Evolutionary conservation across 768 basidiomycete species (phyloP).

Genomic region (Rhodotorula babjevae): DNA sequence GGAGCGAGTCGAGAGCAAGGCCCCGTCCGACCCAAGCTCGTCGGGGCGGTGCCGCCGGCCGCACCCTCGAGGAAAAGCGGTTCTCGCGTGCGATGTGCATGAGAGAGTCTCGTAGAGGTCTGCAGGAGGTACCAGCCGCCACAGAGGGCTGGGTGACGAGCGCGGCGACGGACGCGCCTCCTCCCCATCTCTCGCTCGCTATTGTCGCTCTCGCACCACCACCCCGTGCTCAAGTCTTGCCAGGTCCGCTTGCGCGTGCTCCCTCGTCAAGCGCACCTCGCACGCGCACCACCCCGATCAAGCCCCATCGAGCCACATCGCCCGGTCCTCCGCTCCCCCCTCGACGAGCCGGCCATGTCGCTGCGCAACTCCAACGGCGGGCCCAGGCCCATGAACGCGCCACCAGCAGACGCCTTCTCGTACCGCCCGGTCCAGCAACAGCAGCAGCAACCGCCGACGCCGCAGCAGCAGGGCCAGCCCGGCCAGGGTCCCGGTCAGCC

Average conservation of each 20-base stretch:
- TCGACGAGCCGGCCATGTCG: slow-evolving; percentile 5
- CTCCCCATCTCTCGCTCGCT: too few relatives aligned
- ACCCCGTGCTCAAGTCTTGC: neutral
- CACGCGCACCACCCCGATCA: too few relatives aligned
- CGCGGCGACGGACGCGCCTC: too few relatives aligned
- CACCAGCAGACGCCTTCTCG: neutral
- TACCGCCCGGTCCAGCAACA: neutral
- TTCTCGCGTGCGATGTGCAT: too few relatives aligned
- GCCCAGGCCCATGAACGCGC: slow-evolving; percentile 7
- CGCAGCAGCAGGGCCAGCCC: neutral
- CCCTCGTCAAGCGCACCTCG: too few relatives aligned
- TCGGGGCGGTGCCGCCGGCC: neutral
- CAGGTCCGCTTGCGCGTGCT: too few relatives aligned
- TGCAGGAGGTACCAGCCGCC: neutral
- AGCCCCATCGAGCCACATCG: neutral
- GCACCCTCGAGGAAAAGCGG: neutral
- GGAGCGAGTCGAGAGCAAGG: too few relatives aligned
- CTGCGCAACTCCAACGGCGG: neutral
- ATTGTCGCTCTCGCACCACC: too few relatives aligned
- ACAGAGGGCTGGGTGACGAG: too few relatives aligned
- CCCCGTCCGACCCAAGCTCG: too few relatives aligned
- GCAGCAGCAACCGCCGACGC: too few relatives aligned
- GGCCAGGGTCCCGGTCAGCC: neutral
- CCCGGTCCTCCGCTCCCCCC: neutral
- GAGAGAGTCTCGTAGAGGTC: too few relatives aligned